Base-by-base conservation (phyloP, 495 filamentous ascomycete genomes). In the Talaromyces trachyspermus region DNA sequence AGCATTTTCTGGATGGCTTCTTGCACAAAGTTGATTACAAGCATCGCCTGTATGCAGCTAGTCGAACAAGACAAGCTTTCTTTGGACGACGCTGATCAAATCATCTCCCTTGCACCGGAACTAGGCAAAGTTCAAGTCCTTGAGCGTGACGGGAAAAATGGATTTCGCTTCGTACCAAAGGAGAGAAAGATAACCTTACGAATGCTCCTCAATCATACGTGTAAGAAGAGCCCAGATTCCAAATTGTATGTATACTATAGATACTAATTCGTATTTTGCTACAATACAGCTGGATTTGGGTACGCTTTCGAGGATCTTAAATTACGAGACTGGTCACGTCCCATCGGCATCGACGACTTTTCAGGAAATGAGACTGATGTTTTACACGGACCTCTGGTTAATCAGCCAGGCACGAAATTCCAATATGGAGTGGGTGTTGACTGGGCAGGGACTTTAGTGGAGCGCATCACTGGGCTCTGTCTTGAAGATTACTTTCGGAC, bases 171-270 rank as follows among this genome's bases (percentile, higher is more conserved):
- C 24, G 62, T 66, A 30, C 62, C 69, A 23, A 78, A 76, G 59
- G 70, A 73, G 45, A 67, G 54, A 8, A 58, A 63, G 1, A 79
- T 81, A 41, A 81, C 77, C 1, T 52, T 83, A 42, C 59, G 76
- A 44, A 81, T 80, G 76, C 53, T 81, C 27, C 50, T 83, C 17
- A 64, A 52, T 15, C 78, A 80, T 62, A 80, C 75, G 22, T 64
- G 69, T 58, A 61, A 54, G 25, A 61, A 54, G 25, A 24, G 25
- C 24, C 20, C 15, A 23, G 15, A 2, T 2, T 39, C 10, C 15
- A 18, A 39, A 39, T 23, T 24, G 24, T 43, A 20, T 24, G 24
- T 20, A 14, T n/a, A 24, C 19, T 37, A 2, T 7, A 3, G 3
- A 2, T 37, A 19, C 35, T 37, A 37, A 37, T 37, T 37, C 35